phyloP scores from a whole-genome alignment of 2,329 filamentous ascomycete genomes.

The Davidsoniella eucalypti region DNA sequence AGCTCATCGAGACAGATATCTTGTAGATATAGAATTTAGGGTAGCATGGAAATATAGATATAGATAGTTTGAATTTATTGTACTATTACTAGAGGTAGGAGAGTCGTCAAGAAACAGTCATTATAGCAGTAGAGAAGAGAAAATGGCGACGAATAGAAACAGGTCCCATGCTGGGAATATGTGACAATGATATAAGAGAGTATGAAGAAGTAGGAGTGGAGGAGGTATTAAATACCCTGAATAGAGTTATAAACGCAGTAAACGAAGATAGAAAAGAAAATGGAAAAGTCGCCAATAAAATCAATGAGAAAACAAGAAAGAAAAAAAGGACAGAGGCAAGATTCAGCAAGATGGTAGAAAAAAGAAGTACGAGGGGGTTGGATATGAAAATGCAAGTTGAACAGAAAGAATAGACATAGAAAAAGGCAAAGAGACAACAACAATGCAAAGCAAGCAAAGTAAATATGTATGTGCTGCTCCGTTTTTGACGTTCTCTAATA shows the following conservation, averaged over 20 bases:
- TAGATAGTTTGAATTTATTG: too few species aligned
- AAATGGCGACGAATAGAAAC: neutral
- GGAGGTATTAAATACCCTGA: constrained; percentile 2
- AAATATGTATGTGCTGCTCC: neutral
- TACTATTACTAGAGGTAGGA: too few species aligned
- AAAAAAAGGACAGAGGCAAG: neutral
- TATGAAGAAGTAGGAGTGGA: neutral
- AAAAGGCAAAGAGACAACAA: neutral
- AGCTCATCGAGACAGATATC: too few species aligned
- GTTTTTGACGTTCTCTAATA: neutral
- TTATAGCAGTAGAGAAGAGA: neutral
- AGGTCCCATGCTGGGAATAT: neutral
- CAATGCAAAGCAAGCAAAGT: neutral
- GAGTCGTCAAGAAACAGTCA: too few species aligned
- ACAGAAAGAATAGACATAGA: neutral
- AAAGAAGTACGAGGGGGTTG: neutral
- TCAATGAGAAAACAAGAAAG: neutral
- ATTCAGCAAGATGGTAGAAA: neutral
- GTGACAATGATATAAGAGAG: neutral
- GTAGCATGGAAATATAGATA: too few species aligned
- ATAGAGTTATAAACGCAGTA: constrained; percentile 1
- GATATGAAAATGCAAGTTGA: constrained; percentile 6
- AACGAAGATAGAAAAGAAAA: neutral
- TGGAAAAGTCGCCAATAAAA: neutral
- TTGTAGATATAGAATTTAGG: too few species aligned